These are phyloP conservation scores for Chlorella sp. DNA, from an alignment of 139 green algal species.

Conservation along the genomic window DNA sequence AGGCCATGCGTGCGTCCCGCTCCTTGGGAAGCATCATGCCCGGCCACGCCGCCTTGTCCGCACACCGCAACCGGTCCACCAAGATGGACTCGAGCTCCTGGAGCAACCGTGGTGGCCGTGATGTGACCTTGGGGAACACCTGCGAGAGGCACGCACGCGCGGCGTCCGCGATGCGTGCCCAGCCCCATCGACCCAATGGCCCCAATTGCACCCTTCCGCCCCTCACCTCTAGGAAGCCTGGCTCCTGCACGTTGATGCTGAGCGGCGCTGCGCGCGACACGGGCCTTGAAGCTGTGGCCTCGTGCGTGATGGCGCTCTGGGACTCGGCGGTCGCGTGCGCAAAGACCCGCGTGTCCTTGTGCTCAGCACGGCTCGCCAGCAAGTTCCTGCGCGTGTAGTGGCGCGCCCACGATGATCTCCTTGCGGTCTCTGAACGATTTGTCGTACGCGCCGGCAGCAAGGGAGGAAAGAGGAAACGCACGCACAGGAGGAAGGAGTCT, in stretches of 20 bases:
- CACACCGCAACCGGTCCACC: conserved; percentile 24
- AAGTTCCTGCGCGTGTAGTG: conserved; percentile 6
- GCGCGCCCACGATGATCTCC: too few species aligned
- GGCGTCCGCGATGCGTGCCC: too few species aligned
- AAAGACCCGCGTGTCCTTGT: conserved; percentile 27
- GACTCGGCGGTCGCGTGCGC: conserved; percentile 32
- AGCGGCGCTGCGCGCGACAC: neutral
- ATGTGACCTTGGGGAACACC: conserved; percentile 32
- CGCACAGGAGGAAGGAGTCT: too few species aligned
- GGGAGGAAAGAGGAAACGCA: too few species aligned
- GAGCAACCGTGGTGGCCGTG: conserved; percentile 30
- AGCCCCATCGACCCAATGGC: too few species aligned
- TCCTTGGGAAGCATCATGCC: conserved; percentile 18
- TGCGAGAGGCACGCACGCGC: too few species aligned
- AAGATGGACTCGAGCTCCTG: conserved; percentile 43
- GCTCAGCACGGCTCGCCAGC: neutral
- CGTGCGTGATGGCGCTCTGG: conserved; percentile 19
- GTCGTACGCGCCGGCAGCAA: too few species aligned
- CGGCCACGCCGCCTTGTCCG: conserved; percentile 22
- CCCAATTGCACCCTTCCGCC: too few species aligned
- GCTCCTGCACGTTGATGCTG: conserved; percentile 8
- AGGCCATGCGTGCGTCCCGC: conserved; percentile 31
- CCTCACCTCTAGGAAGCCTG: conserved; percentile 31
- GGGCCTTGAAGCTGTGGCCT: neutral
- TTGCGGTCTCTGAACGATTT: too few species aligned